Evolutionary conservation across 768 basidiomycete species (phyloP).

Genomic region (Pulveroboletus sp.): DNA sequence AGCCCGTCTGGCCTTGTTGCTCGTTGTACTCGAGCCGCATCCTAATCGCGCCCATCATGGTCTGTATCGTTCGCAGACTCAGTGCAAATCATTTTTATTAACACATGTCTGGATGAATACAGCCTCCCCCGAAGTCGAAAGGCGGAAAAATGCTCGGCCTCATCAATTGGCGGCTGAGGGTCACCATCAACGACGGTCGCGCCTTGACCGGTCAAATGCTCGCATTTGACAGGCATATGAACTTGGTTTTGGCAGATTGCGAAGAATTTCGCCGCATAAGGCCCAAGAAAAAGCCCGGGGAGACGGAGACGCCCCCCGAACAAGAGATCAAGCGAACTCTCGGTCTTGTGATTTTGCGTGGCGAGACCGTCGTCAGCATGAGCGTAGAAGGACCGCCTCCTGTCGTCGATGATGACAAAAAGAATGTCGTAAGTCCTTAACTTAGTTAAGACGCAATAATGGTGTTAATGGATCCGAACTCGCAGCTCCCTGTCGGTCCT

Average conservation of each 20-base stretch:
- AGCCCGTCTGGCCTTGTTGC: constrained; percentile 19
- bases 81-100: neutral
- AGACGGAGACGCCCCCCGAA: constrained; percentile 63
- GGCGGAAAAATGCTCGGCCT: constrained; percentile 97
- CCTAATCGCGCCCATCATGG: constrained; percentile 54
- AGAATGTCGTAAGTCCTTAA: constrained; percentile 58
- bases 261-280: constrained; percentile 94
- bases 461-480: constrained; percentile 17
- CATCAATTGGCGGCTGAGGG: constrained; percentile 96
- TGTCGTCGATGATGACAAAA: constrained; percentile 84
- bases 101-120: constrained; percentile 8
- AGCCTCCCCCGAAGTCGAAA: constrained; percentile 96
- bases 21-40: constrained; percentile 18
- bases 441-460: constrained; percentile 2
- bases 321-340: constrained; percentile 96
- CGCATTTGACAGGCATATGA: constrained; percentile 99
- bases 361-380: constrained; percentile 93
- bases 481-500: constrained; percentile 79
- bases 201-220: constrained; percentile 97
- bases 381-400: constrained; percentile 96
- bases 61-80: constrained; percentile 30
- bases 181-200: constrained; percentile 97
- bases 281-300: constrained; percentile 87
- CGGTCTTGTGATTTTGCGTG: constrained; percentile 94
- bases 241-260: constrained; percentile 95